These are phyloP conservation scores for Apophysomyces sp. DNA, from an alignment of 371 early-diverging fungal genomes.

Conservation along the genomic window DNA sequence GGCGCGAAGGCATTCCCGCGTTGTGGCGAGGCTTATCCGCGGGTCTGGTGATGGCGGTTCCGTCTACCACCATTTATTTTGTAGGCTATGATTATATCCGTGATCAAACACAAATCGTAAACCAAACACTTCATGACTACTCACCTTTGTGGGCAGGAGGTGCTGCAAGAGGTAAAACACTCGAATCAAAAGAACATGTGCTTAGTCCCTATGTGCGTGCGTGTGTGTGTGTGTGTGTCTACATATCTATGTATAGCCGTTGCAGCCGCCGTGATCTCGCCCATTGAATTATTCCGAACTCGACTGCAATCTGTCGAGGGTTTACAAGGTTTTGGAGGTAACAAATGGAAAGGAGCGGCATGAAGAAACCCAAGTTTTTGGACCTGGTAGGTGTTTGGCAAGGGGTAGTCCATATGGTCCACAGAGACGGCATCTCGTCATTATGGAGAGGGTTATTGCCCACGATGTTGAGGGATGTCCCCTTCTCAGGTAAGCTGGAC, in stretches of 20 bases:
- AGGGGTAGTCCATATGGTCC: slow-evolving; percentile 65
- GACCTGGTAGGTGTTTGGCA: slow-evolving; percentile 45
- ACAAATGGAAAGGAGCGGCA: background rate
- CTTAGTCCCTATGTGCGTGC: background rate
- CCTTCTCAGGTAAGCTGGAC: slow-evolving; percentile 30
- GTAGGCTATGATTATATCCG: slow-evolving; percentile 91
- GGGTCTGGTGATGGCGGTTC: slow-evolving; percentile 86
- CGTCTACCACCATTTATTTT: slow-evolving; percentile 93
- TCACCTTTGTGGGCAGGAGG: slow-evolving; percentile 84
- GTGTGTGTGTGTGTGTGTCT: background rate
- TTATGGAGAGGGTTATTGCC: slow-evolving; percentile 75
- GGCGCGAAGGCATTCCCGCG: slow-evolving; percentile 75
- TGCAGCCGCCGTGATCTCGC: slow-evolving; percentile 83
- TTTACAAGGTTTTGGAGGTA: slow-evolving; percentile 49
- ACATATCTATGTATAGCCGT: slow-evolving; percentile 43
- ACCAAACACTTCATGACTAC: slow-evolving; percentile 31
- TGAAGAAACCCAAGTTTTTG: background rate
- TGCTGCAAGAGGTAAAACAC: slow-evolving; percentile 70
- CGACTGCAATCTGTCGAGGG: slow-evolving; percentile 79
- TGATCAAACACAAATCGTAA: slow-evolving; percentile 36
- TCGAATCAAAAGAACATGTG: background rate
- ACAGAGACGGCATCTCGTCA: slow-evolving; percentile 60
- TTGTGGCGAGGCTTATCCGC: slow-evolving; percentile 93
- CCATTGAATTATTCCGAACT: slow-evolving; percentile 90
- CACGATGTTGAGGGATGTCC: slow-evolving; percentile 51